phyloP scores from a whole-genome alignment of 371 early-diverging fungal species.

The Funneliformis caledonium region DNA sequence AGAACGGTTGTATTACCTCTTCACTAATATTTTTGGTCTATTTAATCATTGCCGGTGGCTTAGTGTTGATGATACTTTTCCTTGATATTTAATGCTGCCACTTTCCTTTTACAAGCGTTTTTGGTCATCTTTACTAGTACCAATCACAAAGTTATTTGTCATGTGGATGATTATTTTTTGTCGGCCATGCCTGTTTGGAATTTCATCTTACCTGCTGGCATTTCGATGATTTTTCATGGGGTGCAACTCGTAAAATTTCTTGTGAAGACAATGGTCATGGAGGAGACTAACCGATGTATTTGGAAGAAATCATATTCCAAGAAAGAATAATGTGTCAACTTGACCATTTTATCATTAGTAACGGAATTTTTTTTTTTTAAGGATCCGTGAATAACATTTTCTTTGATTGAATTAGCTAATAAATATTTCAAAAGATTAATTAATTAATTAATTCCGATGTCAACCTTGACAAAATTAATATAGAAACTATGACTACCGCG shows the following conservation, averaged over 20 bases:
- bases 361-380: too few species aligned
- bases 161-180: slow-evolving; percentile 77
- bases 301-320: slow-evolving; percentile 7
- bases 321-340: not conserved
- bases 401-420: too few species aligned
- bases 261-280: slow-evolving; percentile 62
- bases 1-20: slow-evolving; percentile 97
- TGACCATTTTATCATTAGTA: too few species aligned
- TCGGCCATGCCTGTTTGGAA: slow-evolving; percentile 95
- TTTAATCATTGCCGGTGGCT: slow-evolving; percentile 46
- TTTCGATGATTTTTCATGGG: slow-evolving; percentile 97
- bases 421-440: too few species aligned
- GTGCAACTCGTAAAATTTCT: slow-evolving; percentile 78
- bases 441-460: too few species aligned
- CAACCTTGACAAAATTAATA: too few species aligned
- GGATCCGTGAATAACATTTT: too few species aligned
- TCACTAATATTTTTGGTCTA: slow-evolving; percentile 71
- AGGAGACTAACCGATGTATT: slow-evolving; percentile 59
- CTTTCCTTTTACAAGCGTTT: slow-evolving; percentile 83
- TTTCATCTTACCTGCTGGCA: slow-evolving; percentile 93
- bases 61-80: slow-evolving; percentile 51
- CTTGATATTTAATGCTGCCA: slow-evolving; percentile 62
- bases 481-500: too few species aligned
- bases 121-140: slow-evolving; percentile 84
- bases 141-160: slow-evolving; percentile 70